Base-by-base conservation (phyloP, 2,329 filamentous ascomycete species). In the Penicillium sp. region DNA sequence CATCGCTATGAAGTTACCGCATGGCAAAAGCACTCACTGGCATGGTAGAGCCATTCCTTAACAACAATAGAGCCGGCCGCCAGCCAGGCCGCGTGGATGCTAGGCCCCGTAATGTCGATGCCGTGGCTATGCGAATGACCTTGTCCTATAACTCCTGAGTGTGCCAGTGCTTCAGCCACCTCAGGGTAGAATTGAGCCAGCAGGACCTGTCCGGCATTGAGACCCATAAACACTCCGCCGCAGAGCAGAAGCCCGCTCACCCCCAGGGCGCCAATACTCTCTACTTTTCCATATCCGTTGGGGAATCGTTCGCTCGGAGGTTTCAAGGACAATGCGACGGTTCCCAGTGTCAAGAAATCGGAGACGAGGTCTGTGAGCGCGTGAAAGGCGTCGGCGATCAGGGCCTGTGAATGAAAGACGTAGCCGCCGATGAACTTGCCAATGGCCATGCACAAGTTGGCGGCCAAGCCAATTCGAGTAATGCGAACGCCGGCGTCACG, bases 1-100 rank as follows among this genome's bases (percentile, higher is more conserved):
- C 50, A 42, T 29, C 31, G 12, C 28, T 18, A 3, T 9, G 24
- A 13, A 25, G 35, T 18, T 33, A 15, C 15, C 25, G 32, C 18
- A 42, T 12, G 9, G 24, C 45, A 15, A 42, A 9, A 8, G n/a
- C 35, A 82, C 88, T 78, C 83, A 93, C 92, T 98, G 56, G 92
- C 89, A 76, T 87, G 86, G 68, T 97, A 98, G 24, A 98, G 77
- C 89, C 91, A 98, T 72, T 98, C 93, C 73, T 98, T 98, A 63
- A 97, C 77, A 24, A 89, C 71, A 49, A 98, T 93, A 1, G 89
- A 95, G 18, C 89, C 92, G 35, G 82, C 87, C 31, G 93, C 92
- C 52, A 98, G 75, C 93, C 93, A 98, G 6, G 89, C 92, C 20
- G 93, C 93, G 68, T 97, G 91, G 58, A 98, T 81, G 69, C 89